These are phyloP conservation scores for Aspergillus sp. DNA, from an alignment of 2,329 filamentous ascomycete genomes.

Conservation along the genomic window DNA sequence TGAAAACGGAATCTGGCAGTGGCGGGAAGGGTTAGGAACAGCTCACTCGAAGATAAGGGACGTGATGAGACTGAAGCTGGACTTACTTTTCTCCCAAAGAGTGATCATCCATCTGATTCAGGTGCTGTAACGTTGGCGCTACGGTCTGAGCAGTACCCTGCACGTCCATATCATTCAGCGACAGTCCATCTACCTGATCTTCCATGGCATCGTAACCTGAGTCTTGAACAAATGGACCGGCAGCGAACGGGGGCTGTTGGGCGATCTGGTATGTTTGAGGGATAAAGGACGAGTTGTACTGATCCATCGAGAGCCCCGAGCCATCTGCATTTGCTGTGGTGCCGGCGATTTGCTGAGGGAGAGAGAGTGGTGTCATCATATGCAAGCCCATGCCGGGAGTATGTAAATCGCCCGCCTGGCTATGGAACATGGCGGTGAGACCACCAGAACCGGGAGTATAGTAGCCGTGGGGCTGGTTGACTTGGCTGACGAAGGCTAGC, in stretches of 20 bases:
- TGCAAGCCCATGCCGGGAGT: constrained; percentile 73
- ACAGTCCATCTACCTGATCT: constrained; percentile 63
- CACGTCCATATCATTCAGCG: constrained; percentile 56
- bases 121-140: constrained; percentile 27
- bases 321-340: constrained; percentile 54
- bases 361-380: constrained; percentile 76
- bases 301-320: constrained; percentile 64
- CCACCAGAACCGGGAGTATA: constrained; percentile 86
- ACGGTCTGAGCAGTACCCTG: constrained; percentile 54
- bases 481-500: constrained; percentile 74
- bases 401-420: constrained; percentile 81
- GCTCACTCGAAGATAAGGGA: too few species aligned
- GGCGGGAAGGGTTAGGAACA: too few species aligned
- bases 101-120: constrained; percentile 25
- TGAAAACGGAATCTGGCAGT: constrained; percentile 74
- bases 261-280: constrained; percentile 65
- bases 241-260: constrained; percentile 64
- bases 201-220: constrained; percentile 78
- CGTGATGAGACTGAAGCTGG: neutral
- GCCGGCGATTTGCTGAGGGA: constrained; percentile 67
- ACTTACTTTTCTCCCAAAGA: constrained; percentile 53
- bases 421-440: constrained; percentile 74
- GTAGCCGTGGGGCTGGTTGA: constrained; percentile 63
- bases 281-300: constrained; percentile 60
- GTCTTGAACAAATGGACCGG: constrained; percentile 77